These are phyloP conservation scores for Tremella mesenterica DNA, from an alignment of 768 basidiomycete species.

Conservation along the genomic window DNA sequence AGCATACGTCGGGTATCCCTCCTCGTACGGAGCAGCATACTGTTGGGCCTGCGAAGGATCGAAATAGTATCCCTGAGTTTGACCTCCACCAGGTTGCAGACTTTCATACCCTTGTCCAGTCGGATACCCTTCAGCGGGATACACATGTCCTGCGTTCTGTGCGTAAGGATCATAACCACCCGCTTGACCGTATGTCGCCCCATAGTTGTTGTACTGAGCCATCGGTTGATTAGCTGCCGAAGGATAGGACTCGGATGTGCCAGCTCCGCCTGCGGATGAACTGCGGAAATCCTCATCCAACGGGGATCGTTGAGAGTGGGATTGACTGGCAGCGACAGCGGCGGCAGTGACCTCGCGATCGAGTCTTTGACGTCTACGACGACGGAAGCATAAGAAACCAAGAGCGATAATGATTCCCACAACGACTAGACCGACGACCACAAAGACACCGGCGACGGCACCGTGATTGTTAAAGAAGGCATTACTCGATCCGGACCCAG, in stretches of 20 bases:
- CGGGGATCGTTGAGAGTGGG: constrained; percentile 23
- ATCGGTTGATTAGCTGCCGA: constrained; percentile 37
- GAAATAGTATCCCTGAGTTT: constrained; percentile 26
- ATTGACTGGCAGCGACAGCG: constrained; percentile 36
- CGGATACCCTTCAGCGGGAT: constrained; percentile 2
- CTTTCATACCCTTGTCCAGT: constrained; percentile 19
- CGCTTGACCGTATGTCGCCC: constrained; percentile 32
- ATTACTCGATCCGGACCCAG: constrained; percentile 9
- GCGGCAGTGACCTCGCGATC: constrained; percentile 45
- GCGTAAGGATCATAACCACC: constrained; percentile 44
- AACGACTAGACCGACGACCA: constrained; percentile 58
- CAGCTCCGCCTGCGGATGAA: constrained; percentile 13
- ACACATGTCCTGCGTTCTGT: background rate
- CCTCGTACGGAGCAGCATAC: constrained; percentile 12
- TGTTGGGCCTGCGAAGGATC: constrained; percentile 25
- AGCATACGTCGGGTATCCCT: constrained; percentile 26
- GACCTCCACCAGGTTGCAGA: constrained; percentile 13
- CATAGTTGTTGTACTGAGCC: constrained; percentile 42
- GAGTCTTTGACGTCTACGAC: constrained; percentile 42
- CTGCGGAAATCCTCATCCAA: constrained; percentile 35
- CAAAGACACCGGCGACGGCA: constrained; percentile 66
- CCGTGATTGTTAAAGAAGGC: constrained; percentile 68
- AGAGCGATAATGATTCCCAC: constrained; percentile 49
- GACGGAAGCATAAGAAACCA: constrained; percentile 46
- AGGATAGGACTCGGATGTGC: constrained; percentile 28